Evolutionary conservation across 2,329 filamentous ascomycete species (phyloP), one percentile per base, ranked within the genome.

Genomic region (Pyrenophora seminiperda): DNA sequence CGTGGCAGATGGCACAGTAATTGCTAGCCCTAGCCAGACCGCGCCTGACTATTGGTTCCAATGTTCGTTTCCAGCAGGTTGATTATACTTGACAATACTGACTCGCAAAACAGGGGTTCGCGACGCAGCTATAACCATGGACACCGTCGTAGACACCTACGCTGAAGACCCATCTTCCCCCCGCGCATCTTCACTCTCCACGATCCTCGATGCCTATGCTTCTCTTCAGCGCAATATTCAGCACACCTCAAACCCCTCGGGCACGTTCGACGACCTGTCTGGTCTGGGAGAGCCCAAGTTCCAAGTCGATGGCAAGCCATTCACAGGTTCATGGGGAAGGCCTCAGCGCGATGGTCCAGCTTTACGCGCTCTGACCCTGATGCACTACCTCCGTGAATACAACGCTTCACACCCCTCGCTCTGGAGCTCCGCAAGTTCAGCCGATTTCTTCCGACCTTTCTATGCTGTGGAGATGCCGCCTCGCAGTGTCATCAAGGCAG

Each of bases 321-420:
- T 73, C 41, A 66, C 60, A 20, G 67, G 61, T 9, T 67, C 70
- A 7, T 77, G 75, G 75, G 75, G 74, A 17, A 66, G 75, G 0
- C 76, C 76, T 2, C 75, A 77, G 54, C 70, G 73, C 13, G 76
- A 78, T 49, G 76, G 76, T 1, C 76, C 76, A 10, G 74, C 76
- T 17, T 66, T 78, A 11, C 68, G 75, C 17, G 72, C 75, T 10
- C 61, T 75, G 31, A 75, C 76, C 5, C 62, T 77, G 15, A 77
- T 77, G 55, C 60, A 63, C 17, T 77, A 75, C 41, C 58, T 77
- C 4, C 71, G 66, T 7, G 68, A 68, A 27, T 74, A 75, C 58
- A 76, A 77, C 50, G 56, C 66, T 14, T 73, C 74, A 7, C 65
- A 76, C 31, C 72, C 75, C 7, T 56, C 60, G 2, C 53, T 74